Percentiles rank a stretch among this genome's conserved stretches.
phyloP scores from a whole-genome alignment of 192 early-diverging fungal species.

The Rhizophagus clarus region DNA sequence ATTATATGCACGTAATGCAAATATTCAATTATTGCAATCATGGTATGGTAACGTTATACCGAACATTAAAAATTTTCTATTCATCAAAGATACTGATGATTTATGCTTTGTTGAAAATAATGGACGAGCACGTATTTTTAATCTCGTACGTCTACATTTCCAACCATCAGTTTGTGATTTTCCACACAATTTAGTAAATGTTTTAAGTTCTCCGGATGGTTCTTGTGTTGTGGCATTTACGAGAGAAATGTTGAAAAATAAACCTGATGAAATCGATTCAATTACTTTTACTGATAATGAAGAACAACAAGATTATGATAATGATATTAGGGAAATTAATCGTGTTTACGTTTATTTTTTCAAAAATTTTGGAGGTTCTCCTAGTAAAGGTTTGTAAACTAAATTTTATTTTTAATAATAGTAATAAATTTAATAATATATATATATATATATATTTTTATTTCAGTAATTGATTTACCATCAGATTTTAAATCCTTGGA shows the following conservation, averaged over 20 bases:
- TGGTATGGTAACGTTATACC: background rate
- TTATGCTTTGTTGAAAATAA: constrained; percentile 5
- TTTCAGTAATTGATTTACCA: background rate
- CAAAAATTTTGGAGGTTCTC: background rate
- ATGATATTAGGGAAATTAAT: background rate
- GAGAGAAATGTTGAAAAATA: background rate
- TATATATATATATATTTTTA: too few species aligned
- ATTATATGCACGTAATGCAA: background rate
- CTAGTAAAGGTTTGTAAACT: background rate
- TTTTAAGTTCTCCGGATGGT: constrained; percentile 4
- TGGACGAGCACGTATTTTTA: background rate
- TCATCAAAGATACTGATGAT: constrained; percentile 10
- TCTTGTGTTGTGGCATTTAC: constrained; percentile 11
- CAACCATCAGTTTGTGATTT: background rate
- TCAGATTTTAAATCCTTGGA: background rate
- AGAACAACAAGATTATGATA: background rate
- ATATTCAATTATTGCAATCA: background rate
- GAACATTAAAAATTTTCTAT: background rate
- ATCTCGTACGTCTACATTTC: background rate
- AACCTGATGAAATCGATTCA: background rate
- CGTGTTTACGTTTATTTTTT: constrained; percentile 1
- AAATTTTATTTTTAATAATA: background rate
- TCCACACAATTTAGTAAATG: background rate
- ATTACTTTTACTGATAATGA: background rate
- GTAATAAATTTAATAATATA: background rate